Evolutionary conservation across 805 yeast genomes (phyloP), one percentile per base, ranked within the genome.

Genomic region (Candida vartiovaarae): DNA sequence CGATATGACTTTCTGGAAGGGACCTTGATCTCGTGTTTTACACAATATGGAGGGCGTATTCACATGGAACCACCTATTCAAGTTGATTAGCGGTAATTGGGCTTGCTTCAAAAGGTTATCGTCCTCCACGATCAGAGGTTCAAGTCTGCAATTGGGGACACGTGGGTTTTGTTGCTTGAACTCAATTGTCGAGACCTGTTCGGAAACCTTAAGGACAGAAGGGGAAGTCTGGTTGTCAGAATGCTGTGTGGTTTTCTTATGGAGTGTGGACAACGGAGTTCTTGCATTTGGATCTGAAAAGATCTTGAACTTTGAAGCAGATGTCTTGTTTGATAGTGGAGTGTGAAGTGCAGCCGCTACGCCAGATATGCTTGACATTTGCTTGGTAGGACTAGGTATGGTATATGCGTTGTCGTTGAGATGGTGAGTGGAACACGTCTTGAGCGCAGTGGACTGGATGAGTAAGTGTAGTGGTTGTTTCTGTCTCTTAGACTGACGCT

Each of bases 51-150:
- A 8, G 15, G 36, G 32, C 1, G 20, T 36, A 23, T 46, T 36
- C n/a, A 50, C 51, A 24, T 46, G 45, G 10, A 53, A 53, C 60
- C 58, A 54, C 34, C 50, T 50, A 32, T 50, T 55, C 7, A 57
- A 39, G 7, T 46, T 42, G 4, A 48, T 40, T 2, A 57, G 23
- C 3, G 59, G 58, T 7, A 28, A 9, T 28, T 33, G 36, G 23
- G 36, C 23, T 20, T 33, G 25, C 15, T 25, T 35, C 38, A 35
- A 10, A 11, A 35, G 30, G 9, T 6, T 7, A 7, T 28, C 2
- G 8, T 28, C 30, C 9, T 28, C 30, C 30, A 28, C 30, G 30
- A 28, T 6, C 8, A 28, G 30, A 7, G 38, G n/a, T 26, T 30
- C 24, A 28, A n/a, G 5, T 30, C 29, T 37, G 15, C 39, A 10